A percentile compares a stretch with the other conserved stretches of the same genome.
These are phyloP conservation scores for Hymenoscyphus repandus DNA, from an alignment of 2,329 filamentous ascomycete species.

Conservation along the genomic window DNA sequence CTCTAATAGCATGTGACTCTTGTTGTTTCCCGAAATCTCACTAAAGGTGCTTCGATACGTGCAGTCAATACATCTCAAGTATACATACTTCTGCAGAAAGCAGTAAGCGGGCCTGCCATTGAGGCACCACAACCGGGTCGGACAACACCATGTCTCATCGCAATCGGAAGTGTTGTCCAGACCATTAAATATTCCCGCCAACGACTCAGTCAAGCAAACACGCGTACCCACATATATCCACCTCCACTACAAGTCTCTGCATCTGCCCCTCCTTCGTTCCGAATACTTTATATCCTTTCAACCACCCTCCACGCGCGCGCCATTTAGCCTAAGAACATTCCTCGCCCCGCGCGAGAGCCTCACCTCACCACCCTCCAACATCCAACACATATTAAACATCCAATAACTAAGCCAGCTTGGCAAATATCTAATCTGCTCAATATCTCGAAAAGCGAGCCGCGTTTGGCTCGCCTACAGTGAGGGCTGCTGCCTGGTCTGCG, in stretches of 20 bases:
- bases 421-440: conserved; percentile 4
- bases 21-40: no score
- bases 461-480: background rate
- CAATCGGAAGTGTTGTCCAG: no score
- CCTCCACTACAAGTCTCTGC: background rate
- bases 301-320: background rate
- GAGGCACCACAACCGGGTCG: no score
- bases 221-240: background rate
- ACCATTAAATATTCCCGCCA: no score
- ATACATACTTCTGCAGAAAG: no score
- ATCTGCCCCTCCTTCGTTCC: background rate
- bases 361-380: background rate
- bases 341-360: background rate
- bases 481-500: background rate
- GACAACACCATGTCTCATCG: no score
- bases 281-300: background rate
- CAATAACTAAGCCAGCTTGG: conserved; percentile 5
- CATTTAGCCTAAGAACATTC: background rate
- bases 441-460: no score
- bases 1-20: no score
- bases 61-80: no score
- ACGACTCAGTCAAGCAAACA: no score
- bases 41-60: no score
- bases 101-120: no score
- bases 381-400: background rate